Base-by-base conservation (phyloP, 2,329 filamentous ascomycete species). In the Diaporthe citriasiana region DNA sequence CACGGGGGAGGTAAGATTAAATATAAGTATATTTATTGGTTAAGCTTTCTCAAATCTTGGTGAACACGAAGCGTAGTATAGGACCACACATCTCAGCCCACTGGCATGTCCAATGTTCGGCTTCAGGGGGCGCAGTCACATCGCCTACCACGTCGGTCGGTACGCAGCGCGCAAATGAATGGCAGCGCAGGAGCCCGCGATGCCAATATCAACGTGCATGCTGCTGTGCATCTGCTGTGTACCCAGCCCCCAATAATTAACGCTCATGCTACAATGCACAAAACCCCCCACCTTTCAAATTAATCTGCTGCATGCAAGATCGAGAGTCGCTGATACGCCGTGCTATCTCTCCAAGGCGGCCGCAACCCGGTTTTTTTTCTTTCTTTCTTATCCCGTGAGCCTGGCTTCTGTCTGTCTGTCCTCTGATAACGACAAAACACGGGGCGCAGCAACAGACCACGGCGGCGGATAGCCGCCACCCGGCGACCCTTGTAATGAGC, bases 1-100 rank as follows among this genome's bases (percentile, higher is more conserved):
- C 59, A 82, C 81, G 80, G 71, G 35, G 82, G 72, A 35, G 50
- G 27, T 27, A 47, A 30, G 3, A n/a, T 22, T 38, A 0, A 8
- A n/a, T 17, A 22, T 7, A 38, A 33, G 15, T 33, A 17, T 22
- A 38, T n/a, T 17, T 22, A 47, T n/a, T n/a, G 22, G 22, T 33
- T 35, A 38, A 51, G 35, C 25, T 63, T 40, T 55, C 17, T 9
- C 27, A 45, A 47, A 53, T 56, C 45, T 40, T 40, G 47, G 63
- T 51, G 45, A 27, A 8, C 30, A 50, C 47, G 53, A 53, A 68
- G 12, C 38, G 42, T 35, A 66, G 35, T 38, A 50, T 33, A 13
- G 60, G 19, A 50, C n/a, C 30, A 19, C 30, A 19, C 60, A 66
- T 51, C 60, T n/a, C 42, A 35, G 30, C 30, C 60, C 45, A 50